Evolutionary conservation across 169 alveolate species (phyloP).

Genomic region (Cardiosporidium cionae): DNA sequence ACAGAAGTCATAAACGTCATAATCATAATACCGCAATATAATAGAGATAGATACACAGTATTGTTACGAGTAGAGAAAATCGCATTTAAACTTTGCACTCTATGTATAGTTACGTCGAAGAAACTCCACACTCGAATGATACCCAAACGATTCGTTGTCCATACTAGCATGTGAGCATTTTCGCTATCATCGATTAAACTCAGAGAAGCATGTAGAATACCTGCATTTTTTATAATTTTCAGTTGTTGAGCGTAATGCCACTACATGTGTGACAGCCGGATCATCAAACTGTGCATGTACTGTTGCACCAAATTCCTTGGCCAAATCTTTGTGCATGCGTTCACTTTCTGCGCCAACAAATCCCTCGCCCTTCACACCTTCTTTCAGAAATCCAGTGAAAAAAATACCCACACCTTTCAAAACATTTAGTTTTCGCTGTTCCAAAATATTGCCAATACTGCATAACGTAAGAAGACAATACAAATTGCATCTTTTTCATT

Average conservation of each 20-base stretch:
- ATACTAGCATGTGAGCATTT: no score
- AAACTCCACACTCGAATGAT: no score
- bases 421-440: conserved; percentile 53
- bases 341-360: conserved; percentile 73
- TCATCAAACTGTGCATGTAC: conserved; percentile 57
- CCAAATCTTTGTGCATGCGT: conserved; percentile 71
- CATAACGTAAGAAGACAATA: not conserved
- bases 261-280: conserved; percentile 72
- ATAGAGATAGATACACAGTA: no score
- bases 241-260: conserved; percentile 79
- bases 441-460: conserved; percentile 69
- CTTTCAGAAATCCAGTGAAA: conserved; percentile 77
- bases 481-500: not conserved
- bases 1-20: no score
- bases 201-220: not conserved
- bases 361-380: conserved; percentile 59
- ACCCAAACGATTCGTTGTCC: no score
- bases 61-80: no score
- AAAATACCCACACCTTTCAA: conserved; percentile 65
- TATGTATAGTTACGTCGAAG: no score
- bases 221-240: conserved; percentile 46
- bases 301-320: conserved; percentile 73
- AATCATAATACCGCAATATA: no score
- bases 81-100: no score
- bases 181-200: no score